These are phyloP conservation scores for Dioszegia crocea DNA, from an alignment of 768 basidiomycete genomes.

Conservation along the genomic window DNA sequence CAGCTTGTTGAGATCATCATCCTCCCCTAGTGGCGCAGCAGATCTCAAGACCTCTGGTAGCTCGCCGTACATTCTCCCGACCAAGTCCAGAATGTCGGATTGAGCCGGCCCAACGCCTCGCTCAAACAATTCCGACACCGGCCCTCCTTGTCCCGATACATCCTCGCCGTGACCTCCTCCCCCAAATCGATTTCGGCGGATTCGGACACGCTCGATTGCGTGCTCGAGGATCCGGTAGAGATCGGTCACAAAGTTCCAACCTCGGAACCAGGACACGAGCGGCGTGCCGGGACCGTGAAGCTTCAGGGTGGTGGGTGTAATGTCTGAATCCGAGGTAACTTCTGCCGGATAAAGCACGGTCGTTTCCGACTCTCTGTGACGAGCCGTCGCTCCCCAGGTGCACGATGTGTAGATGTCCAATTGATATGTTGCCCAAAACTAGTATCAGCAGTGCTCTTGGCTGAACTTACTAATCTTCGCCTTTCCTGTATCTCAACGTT, in stretches of 20 bases:
- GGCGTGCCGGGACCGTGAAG: not conserved
- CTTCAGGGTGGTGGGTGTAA: conserved; percentile 7
- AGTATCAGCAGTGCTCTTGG: not conserved
- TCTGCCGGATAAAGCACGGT: conserved; percentile 42
- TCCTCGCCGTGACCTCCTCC: not conserved
- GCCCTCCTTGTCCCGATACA: conserved; percentile 2
- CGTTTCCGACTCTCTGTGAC: conserved; percentile 33
- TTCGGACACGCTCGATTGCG: conserved; percentile 11
- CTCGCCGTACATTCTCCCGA: conserved; percentile 20
- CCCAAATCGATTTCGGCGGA: not conserved
- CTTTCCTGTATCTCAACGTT: conserved; percentile 34
- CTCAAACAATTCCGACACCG: conserved; percentile 12
- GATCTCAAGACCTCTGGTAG: conserved; percentile 29
- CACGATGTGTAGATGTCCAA: conserved; percentile 33
- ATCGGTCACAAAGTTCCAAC: conserved; percentile 41
- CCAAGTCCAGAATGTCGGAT: conserved; percentile 18
- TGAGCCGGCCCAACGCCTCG: conserved; percentile 5
- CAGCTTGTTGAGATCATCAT: conserved; percentile 23
- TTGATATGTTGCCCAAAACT: conserved; percentile 43
- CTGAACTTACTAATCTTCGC: conserved; percentile 33
- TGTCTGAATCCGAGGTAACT: conserved; percentile 32
- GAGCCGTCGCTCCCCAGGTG: conserved; percentile 33
- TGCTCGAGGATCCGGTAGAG: conserved; percentile 44
- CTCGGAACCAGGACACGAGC: conserved; percentile 23
- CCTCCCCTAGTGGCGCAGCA: conserved; percentile 23